Evolutionary conservation across 345 rosid genomes (phyloP).

Genomic region (Cardiospermum halicacabum): DNA sequence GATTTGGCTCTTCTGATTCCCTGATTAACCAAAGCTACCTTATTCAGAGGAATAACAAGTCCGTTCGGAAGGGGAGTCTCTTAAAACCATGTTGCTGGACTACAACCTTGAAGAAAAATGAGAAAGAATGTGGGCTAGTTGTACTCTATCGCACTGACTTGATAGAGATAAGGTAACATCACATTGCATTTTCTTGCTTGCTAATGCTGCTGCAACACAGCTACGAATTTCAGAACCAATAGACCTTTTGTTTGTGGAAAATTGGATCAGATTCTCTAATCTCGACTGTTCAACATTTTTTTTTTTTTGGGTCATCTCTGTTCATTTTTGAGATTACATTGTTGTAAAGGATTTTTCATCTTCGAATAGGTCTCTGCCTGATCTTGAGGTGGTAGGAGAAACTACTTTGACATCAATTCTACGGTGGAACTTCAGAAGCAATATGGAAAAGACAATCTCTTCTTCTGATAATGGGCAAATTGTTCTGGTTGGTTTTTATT

Average conservation of each 20-base stretch:
- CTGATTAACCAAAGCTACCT: conserved; percentile 26
- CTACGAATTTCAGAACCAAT: not conserved
- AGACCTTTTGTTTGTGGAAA: not conserved
- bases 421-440: conserved; percentile 71
- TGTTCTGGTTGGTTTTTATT: conserved; percentile 47
- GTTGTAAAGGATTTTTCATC: conserved; percentile 8
- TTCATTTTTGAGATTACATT: conserved; percentile 4
- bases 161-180: conserved; percentile 62
- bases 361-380: conserved; percentile 66
- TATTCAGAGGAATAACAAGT: conserved; percentile 47
- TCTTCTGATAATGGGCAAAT: conserved; percentile 55
- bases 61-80: conserved; percentile 43
- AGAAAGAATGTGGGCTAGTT: conserved; percentile 47
- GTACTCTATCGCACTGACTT: conserved; percentile 63
- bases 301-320: not conserved
- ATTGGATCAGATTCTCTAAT: not conserved
- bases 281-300: not conserved
- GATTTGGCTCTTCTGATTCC: conserved; percentile 18
- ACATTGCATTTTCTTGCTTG: conserved; percentile 4
- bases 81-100: conserved; percentile 74
- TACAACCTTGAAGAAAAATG: conserved; percentile 49
- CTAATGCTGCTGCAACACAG: conserved; percentile 4
- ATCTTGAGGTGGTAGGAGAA: conserved; percentile 65
- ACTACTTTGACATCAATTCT: conserved; percentile 61
- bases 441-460: conserved; percentile 59